Base-by-base conservation (phyloP, 441 rosid species). In the Iberis amara region DNA sequence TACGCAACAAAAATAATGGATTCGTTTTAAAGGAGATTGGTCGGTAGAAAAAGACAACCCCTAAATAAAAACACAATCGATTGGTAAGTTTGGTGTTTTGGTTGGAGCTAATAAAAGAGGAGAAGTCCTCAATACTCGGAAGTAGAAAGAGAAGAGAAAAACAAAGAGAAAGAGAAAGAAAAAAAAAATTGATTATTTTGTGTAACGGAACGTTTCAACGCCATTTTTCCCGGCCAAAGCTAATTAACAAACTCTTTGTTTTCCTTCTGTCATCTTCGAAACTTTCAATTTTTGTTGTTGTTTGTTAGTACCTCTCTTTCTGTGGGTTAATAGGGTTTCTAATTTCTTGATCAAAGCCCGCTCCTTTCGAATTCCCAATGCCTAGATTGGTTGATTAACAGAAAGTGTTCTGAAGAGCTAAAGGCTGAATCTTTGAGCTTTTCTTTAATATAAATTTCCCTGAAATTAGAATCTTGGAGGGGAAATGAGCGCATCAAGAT, bases 121-220 rank as follows among this genome's bases (percentile, higher is more conserved):
- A 15, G 37, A 15, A 40, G 57, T 52, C 62, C 69, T 54, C 64
- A 61, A 65, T 32, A 67, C 49, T 65, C 62, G 73, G 70, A 50
- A 49, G 3, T 37, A 45, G 65, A 55, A 9, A 41, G 44, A 45
- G 45, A 53, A 51, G 47, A 51, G 48, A 18, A 18, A 18, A 18
- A 18, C 21, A 18, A 18, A 18, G 21, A 18, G 2, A 18, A 1
- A 18, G 21, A 18, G n/a, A n/a, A n/a, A n/a, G n/a, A n/a, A n/a
- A n/a, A n/a, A 18, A 18, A 18, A 18, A 18, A 18, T 18, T 18
- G 21, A 18, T 18, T 18, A 18, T 69, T 76, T 73, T 44, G 61
- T 64, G 14, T 56, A 64, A 74, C 74, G 59, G 82, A 83, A 80
- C 94, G 82, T 77, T 82, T 86, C 97, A 82, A 80, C 82, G 57